Base-by-base conservation (phyloP, 768 basidiomycete genomes). In the Panellus pusillus region DNA sequence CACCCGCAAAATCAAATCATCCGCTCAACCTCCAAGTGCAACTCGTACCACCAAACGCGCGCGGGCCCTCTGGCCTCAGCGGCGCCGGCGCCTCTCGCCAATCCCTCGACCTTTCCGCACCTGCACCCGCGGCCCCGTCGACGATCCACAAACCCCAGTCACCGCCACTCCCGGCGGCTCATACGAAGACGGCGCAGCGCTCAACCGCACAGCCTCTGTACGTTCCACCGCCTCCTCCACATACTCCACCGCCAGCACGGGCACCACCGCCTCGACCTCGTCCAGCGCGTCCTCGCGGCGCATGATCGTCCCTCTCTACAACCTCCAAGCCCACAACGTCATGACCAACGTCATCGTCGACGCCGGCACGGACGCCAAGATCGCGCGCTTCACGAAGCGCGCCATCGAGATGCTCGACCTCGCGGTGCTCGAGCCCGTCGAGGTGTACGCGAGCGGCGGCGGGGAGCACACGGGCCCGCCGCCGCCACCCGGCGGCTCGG, bases 1-100 rank as follows among this genome's bases (percentile, higher is more conserved):
- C 93, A 2, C 91, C 92, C 1, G 83, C 89, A 6, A 84, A 86
- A 62, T 77, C 82, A n/a, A 89, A 89, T 57, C 91, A 95, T 60
- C 89, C 93, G 0, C 76, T 95, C 40, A 94, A 95, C 66, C 77
- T 96, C 1, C 94, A 97, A 63, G 86, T 97, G 11, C 94, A 97
- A 68, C 85, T 97, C 38, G 87, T 96, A 1, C 90, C 91, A 6
- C 87, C 85, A 38, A 78, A 72, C 59, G 72, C 72, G 48, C 82
- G 73, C 53, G 76, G 71, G 0, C 74, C 74, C 0, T 64, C 64
- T 7, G 75, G 74, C 2, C 65, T 68, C 20, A 65, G 3, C 3
- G 32, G 32, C 32, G 32, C 57, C 15, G 71, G 69, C 15, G 66
- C 67, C 20, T 63, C 69, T 41, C 69, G 77, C 17, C 75, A 78